phyloP scores from a whole-genome alignment of 768 basidiomycete genomes.

The Suillus alpinus region DNA sequence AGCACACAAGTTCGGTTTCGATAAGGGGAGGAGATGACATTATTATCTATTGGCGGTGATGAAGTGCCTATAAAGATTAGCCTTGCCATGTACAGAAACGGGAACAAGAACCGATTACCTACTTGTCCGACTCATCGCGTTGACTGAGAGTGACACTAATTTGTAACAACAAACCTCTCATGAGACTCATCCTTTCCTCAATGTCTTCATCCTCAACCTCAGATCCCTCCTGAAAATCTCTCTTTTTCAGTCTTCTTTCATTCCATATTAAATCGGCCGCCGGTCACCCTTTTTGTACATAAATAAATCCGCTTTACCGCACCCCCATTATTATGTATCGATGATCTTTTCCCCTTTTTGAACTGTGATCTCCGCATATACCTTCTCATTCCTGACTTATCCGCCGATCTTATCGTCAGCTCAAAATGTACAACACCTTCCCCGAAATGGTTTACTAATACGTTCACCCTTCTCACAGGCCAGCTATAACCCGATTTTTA shows the following conservation, averaged over 20 bases:
- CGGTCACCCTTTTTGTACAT: conserved; percentile 11
- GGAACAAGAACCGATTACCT: neutral
- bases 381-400: conserved; percentile 26
- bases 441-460: conserved; percentile 9
- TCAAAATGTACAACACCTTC: conserved; percentile 22
- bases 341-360: conserved; percentile 30
- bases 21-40: no score
- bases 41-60: neutral
- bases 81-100: conserved; percentile 7
- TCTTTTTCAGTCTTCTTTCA: conserved; percentile 8
- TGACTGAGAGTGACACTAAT: no score
- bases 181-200: no score
- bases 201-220: no score
- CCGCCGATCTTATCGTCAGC: conserved; percentile 35
- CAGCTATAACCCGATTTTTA: neutral
- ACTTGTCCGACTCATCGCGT: neutral
- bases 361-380: conserved; percentile 11
- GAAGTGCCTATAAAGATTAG: conserved; percentile 5
- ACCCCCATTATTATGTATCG: conserved; percentile 16
- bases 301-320: conserved; percentile 13
- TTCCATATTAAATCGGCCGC: conserved; percentile 16
- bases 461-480: neutral
- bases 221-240: conserved; percentile 21
- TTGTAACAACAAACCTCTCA: no score
- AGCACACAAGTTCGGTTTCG: no score